Percentiles rank a stretch among this genome's conserved stretches.
Conservation (phyloP, 306 rosid species). For the Fragaria nilgerrensis region DNA sequence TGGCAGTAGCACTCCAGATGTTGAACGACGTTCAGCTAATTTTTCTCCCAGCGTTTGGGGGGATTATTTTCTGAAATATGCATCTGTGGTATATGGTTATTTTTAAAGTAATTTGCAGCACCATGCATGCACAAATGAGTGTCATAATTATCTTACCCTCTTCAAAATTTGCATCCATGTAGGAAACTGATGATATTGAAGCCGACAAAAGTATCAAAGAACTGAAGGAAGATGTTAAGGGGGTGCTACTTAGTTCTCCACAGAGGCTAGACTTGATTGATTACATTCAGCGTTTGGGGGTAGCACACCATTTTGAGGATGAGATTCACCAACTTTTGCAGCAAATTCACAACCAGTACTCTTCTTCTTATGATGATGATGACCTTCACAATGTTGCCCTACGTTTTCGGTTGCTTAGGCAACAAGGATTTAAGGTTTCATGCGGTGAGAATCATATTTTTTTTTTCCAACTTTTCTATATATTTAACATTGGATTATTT, state of each 20-base stretch:
- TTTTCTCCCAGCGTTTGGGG: constrained; percentile 1
- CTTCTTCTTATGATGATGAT: background rate
- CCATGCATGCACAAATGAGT: no score
- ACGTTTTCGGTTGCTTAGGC: constrained; percentile 43
- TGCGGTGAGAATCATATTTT: constrained; percentile 6
- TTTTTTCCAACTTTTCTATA: no score
- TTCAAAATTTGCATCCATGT: no score
- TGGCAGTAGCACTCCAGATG: background rate
- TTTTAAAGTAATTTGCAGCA: no score
- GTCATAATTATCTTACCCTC: no score
- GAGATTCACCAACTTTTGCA: constrained; percentile 29
- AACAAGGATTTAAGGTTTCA: constrained; percentile 30
- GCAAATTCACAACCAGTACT: background rate
- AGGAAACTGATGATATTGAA: no score
- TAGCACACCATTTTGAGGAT: constrained; percentile 29
- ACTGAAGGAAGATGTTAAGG: constrained; percentile 19
- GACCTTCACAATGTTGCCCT: constrained; percentile 28
- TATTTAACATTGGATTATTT: no score
- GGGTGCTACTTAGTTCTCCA: background rate
- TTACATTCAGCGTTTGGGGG: constrained; percentile 27
- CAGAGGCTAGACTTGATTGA: constrained; percentile 28
- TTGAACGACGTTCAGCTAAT: background rate
- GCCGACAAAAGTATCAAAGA: no score
- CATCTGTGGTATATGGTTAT: no score
- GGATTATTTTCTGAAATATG: constrained; percentile 3